Evolutionary conservation across 805 yeast genomes (phyloP).

Genomic region (Starmerella ratchasimensis): DNA sequence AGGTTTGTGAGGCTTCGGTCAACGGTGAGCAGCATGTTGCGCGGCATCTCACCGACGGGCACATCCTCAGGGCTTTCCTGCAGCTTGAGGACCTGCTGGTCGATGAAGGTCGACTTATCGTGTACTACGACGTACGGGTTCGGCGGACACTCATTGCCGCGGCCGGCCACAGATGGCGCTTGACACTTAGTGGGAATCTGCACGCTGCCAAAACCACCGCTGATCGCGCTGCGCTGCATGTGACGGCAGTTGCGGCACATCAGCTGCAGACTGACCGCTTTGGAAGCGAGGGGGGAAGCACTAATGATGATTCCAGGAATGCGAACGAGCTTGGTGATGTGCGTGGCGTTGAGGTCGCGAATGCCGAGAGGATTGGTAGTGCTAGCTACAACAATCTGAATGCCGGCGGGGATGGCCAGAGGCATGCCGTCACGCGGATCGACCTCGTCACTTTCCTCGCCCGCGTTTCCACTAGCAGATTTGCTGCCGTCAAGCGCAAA

Average conservation of each 20-base stretch:
- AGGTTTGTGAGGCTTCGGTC: constrained; percentile 82
- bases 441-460: not conserved
- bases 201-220: constrained; percentile 57
- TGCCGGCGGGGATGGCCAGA: constrained; percentile 45
- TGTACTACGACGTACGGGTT: constrained; percentile 91
- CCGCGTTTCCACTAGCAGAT: not conserved
- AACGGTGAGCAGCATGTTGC: constrained; percentile 74
- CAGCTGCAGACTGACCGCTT: constrained; percentile 70
- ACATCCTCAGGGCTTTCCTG: constrained; percentile 98
- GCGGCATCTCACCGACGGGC: constrained; percentile 98
- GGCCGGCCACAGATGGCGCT: constrained; percentile 36
- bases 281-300: constrained; percentile 74
- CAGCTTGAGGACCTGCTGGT: constrained; percentile 83
- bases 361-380: constrained; percentile 59
- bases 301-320: constrained; percentile 88
- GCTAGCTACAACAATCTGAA: constrained; percentile 68
- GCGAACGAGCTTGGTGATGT: constrained; percentile 78
- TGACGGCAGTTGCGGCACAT: constrained; percentile 84
- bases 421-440: constrained; percentile 33
- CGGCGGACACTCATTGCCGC: constrained; percentile 56
- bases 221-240: constrained; percentile 48
- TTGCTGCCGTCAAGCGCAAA: constrained; percentile 6
- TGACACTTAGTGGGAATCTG: constrained; percentile 56
- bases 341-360: constrained; percentile 72
- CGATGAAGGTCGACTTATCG: constrained; percentile 84